phyloP scores from a whole-genome alignment of 345 rosid genomes.

The Acer yangbiense region DNA sequence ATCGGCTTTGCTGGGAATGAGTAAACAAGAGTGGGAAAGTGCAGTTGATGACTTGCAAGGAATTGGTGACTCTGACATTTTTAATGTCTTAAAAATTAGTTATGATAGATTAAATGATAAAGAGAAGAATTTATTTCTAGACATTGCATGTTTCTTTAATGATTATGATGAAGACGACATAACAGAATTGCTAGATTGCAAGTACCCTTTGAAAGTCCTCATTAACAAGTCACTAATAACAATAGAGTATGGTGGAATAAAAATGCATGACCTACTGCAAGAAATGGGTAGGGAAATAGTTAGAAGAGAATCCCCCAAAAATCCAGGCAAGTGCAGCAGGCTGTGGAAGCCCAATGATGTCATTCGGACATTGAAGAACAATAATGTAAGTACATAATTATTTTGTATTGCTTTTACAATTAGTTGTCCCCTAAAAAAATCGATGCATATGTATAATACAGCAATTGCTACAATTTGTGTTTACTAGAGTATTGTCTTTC shows the following conservation, averaged over 20 bases:
- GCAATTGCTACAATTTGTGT: too few species aligned
- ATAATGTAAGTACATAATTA: background rate
- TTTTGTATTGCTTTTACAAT: background rate
- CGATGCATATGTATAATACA: too few species aligned
- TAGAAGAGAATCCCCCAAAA: background rate
- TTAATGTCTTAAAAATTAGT: conserved; percentile 12
- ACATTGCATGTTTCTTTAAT: conserved; percentile 37
- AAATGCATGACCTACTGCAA: conserved; percentile 44
- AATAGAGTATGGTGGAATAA: background rate
- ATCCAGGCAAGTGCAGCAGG: conserved; percentile 8
- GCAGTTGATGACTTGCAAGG: background rate
- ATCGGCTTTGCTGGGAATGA: background rate
- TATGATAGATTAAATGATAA: conserved; percentile 1
- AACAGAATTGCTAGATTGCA: conserved; percentile 11
- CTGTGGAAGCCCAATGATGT: conserved; percentile 12
- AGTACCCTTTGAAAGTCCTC: conserved; percentile 10
- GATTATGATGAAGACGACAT: background rate
- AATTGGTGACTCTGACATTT: background rate
- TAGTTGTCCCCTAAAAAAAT: too few species aligned
- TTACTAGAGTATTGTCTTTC: too few species aligned
- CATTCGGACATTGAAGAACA: background rate
- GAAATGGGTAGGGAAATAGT: conserved; percentile 19
- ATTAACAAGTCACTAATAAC: conserved; percentile 34
- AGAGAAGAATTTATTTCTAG: conserved; percentile 40
- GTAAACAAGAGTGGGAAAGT: background rate